phyloP scores from a whole-genome alignment of 2,329 filamentous ascomycete species.

The Xylaria sp. region DNA sequence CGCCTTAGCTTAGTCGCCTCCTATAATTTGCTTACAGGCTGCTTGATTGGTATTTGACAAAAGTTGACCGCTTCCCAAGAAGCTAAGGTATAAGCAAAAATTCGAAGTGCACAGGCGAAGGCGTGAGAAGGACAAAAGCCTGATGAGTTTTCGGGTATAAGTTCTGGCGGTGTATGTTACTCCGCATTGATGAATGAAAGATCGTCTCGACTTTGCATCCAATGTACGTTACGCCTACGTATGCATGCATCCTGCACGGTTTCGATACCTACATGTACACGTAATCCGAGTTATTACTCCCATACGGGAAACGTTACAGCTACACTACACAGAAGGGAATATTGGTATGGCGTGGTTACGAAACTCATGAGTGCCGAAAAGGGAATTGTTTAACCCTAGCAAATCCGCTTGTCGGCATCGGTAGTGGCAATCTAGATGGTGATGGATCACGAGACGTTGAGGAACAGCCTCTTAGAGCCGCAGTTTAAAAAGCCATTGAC shows the following conservation, averaged over 20 bases:
- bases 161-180: constrained; percentile 32
- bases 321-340: not conserved
- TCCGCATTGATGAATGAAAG: constrained; percentile 31
- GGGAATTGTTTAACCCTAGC: constrained; percentile 17
- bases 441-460: constrained; percentile 27
- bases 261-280: constrained; percentile 12
- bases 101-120: not conserved
- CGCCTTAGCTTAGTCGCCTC: not conserved
- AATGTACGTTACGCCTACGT: constrained; percentile 4
- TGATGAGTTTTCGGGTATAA: constrained; percentile 5
- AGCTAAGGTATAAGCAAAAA: not conserved
- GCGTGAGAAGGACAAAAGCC: constrained; percentile 1
- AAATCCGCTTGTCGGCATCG: constrained; percentile 18
- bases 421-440: constrained; percentile 24
- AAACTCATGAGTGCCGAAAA: constrained; percentile 15
- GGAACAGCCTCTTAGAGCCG: constrained; percentile 21
- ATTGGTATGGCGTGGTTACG: not conserved
- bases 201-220: constrained; percentile 22
- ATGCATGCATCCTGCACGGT: constrained; percentile 26
- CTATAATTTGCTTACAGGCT: constrained; percentile 4
- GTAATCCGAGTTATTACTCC: constrained; percentile 7
- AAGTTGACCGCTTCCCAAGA: not conserved
- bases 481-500: constrained; percentile 10
- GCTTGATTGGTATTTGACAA: not conserved
- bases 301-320: no score